Conservation (phyloP, 2,329 filamentous ascomycete genomes). For the Cercospora sojina region DNA sequence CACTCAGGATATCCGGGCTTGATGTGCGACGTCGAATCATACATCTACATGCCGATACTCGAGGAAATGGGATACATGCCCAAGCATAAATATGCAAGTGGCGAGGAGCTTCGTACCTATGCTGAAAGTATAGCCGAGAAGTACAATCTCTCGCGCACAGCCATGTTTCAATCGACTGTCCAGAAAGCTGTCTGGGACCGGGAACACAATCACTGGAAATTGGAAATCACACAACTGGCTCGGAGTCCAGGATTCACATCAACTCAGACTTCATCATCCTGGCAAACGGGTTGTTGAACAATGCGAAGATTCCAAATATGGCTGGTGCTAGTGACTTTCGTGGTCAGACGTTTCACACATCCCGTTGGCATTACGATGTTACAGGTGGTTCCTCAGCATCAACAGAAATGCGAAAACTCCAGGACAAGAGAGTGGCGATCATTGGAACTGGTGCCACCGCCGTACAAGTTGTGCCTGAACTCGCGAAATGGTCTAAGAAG, state of each 20-base stretch:
- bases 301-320: conserved; percentile 49
- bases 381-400: conserved; percentile 42
- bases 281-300: conserved; percentile 45
- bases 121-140: conserved; percentile 47
- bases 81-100: conserved; percentile 49
- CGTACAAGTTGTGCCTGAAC: conserved; percentile 43
- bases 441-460: conserved; percentile 49
- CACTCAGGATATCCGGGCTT: conserved; percentile 45
- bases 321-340: conserved; percentile 42
- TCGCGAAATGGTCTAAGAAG: conserved; percentile 42
- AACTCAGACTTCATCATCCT: conserved; percentile 43
- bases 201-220: conserved; percentile 36
- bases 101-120: conserved; percentile 50
- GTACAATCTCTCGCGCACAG: conserved; percentile 45
- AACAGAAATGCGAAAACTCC: conserved; percentile 39
- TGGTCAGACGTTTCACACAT: conserved; percentile 47
- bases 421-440: conserved; percentile 45
- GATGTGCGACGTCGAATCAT: conserved; percentile 59
- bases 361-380: conserved; percentile 46
- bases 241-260: conserved; percentile 30
- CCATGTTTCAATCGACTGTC: conserved; percentile 51
- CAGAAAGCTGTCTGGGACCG: conserved; percentile 52
- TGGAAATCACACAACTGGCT: conserved; percentile 32
- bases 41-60: conserved; percentile 58
- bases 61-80: conserved; percentile 62